A percentile compares a stretch with the other conserved stretches of the same genome.
Evolutionary conservation across 192 early-diverging fungal genomes (phyloP).

Genomic region (Umbelopsis sp.): DNA sequence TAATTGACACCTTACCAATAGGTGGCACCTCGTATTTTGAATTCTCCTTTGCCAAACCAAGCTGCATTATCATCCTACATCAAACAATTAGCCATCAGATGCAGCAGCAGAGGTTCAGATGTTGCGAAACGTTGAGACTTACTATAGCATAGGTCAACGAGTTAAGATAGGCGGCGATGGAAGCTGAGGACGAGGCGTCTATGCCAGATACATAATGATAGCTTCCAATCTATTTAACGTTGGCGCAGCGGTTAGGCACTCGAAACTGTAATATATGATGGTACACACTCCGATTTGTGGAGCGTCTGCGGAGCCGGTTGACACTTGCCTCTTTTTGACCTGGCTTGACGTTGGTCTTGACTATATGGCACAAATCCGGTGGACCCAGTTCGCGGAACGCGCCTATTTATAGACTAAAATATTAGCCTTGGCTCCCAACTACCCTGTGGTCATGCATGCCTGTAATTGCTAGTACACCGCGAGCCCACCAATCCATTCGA

Average conservation of each 20-base stretch:
- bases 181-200: constrained; percentile 91
- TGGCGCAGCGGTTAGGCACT: constrained; percentile 16
- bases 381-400: constrained; percentile 93
- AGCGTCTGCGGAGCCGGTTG: neutral
- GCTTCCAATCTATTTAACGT: constrained; percentile 71
- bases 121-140: constrained; percentile 2
- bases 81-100: neutral
- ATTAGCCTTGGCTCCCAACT: neutral
- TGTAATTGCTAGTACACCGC: neutral
- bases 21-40: constrained; percentile 63
- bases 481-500: neutral
- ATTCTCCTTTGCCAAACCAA: constrained; percentile 66
- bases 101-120: neutral
- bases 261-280: neutral
- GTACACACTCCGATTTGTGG: neutral
- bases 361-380: constrained; percentile 96
- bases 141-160: constrained; percentile 94
- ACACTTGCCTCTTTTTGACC: constrained; percentile 70
- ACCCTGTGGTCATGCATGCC: neutral
- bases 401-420: constrained; percentile 46
- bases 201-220: constrained; percentile 81
- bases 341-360: constrained; percentile 87
- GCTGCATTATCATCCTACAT: constrained; percentile 62
- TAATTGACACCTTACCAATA: constrained; percentile 52
- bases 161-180: constrained; percentile 95